Base-by-base conservation (phyloP, 106 monocot species). In the Vanilla planifolia region DNA sequence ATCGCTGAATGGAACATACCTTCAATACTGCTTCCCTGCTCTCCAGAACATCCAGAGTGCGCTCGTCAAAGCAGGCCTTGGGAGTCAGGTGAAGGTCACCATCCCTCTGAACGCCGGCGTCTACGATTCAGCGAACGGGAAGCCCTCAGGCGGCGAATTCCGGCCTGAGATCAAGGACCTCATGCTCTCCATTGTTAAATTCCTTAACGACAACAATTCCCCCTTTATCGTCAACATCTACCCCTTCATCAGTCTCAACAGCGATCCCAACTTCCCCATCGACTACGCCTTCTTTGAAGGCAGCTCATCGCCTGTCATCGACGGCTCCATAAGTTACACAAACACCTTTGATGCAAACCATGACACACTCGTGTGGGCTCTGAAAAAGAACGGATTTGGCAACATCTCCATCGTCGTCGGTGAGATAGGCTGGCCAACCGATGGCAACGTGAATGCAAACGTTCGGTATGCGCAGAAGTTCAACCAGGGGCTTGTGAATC, bases 221-320 rank as follows among this genome's bases (percentile, higher is more conserved):
- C 74, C 83, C 7, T 86, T 95, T 76, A 89, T 83, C 1, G 86
- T 86, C 67, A 95, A 95, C 60, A 89, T 86, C 30, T 95, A 95
- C 78, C 94, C 94, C 32, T 95, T 89, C 69, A 95, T 95, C 53
- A 81, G 83, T 55, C 89, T 95, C 26, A 83, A 86, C 68, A 51
- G 51, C 1, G 80, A 89, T 43, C 73, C 89, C 30, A 76, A 72
- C 65, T 95, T 95, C 63, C 94, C 94, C 1, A 46, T 86, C 8
- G 83, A 86, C 40, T 95, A 86, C 27, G 94, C 94, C 43, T 94
- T 94, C 65, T 89, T 94, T 47, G 83, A 90, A 8, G 89, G 94
- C 20, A 20, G 78, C 2, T 15, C 67, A 5, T 33, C 67, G 15
- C 51, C 80, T 2, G 51, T 90, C 7, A 36, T 52, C 2, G 94